phyloP scores from a whole-genome alignment of 2,329 filamentous ascomycete species.

The Kalmusia sp. region DNA sequence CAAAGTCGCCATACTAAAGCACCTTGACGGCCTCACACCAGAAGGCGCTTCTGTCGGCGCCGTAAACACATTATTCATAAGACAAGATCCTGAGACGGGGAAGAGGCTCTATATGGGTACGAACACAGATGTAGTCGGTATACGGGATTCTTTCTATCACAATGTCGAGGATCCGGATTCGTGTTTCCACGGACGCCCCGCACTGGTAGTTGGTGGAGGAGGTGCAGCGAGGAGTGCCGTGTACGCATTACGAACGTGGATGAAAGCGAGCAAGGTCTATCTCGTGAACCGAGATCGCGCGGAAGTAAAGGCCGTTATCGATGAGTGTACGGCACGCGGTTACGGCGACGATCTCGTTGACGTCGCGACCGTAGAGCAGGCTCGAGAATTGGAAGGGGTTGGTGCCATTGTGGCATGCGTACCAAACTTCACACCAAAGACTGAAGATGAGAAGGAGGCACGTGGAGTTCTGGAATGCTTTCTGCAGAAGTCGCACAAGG shows the following conservation, averaged over 20 bases:
- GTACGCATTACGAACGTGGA: conserved; percentile 75
- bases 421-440: conserved; percentile 76
- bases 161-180: conserved; percentile 53
- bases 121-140: conserved; percentile 82
- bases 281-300: conserved; percentile 75
- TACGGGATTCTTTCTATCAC: conserved; percentile 71
- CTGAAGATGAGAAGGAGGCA: conserved; percentile 66
- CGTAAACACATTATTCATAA: conserved; percentile 79
- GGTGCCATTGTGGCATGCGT: conserved; percentile 77
- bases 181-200: conserved; percentile 66
- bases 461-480: conserved; percentile 63
- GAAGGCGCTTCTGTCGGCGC: conserved; percentile 78
- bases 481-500: conserved; percentile 61
- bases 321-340: conserved; percentile 66
- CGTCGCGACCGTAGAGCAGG: conserved; percentile 68
- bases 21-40: conserved; percentile 75
- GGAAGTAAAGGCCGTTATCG: conserved; percentile 72
- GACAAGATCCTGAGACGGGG: conserved; percentile 54
- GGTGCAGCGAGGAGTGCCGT: conserved; percentile 80
- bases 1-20: conserved; percentile 77
- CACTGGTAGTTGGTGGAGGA: conserved; percentile 77
- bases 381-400: conserved; percentile 62
- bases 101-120: conserved; percentile 69
- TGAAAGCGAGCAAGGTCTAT: conserved; percentile 74
- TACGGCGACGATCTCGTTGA: conserved; percentile 68